Conservation (phyloP, 345 rosid species). For the Murraya koenigii region DNA sequence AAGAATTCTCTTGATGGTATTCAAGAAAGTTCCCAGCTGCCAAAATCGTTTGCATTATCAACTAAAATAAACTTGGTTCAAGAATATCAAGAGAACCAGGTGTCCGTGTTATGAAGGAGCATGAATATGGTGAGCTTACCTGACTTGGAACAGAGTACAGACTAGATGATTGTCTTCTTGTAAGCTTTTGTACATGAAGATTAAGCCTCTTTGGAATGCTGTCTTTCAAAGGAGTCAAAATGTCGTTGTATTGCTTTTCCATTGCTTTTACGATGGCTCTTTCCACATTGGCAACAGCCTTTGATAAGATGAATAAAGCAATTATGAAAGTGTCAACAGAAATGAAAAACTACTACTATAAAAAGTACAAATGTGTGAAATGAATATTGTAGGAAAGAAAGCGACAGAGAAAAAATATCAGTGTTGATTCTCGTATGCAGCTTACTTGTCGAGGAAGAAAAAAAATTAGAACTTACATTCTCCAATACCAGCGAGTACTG, state of each 20-base stretch:
- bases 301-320: constrained; percentile 15
- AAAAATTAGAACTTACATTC: constrained; percentile 49
- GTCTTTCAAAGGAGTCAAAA: constrained; percentile 82
- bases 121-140: constrained; percentile 36
- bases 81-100: neutral
- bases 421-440: neutral
- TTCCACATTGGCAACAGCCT: constrained; percentile 83
- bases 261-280: constrained; percentile 80
- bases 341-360: neutral
- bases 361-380: neutral
- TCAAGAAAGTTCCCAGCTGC: constrained; percentile 84
- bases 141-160: constrained; percentile 77
- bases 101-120: neutral
- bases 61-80: neutral
- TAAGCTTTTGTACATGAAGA: constrained; percentile 93
- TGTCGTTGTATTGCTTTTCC: constrained; percentile 87
- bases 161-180: constrained; percentile 77
- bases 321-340: neutral
- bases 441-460: neutral
- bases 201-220: constrained; percentile 84
- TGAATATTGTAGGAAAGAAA: neutral
- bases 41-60: neutral
- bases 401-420: neutral
- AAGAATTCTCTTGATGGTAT: constrained; percentile 87
- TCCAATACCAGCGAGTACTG: constrained; percentile 81